A percentile compares a stretch with the other conserved stretches of the same genome.
Evolutionary conservation across 257 asterid species (phyloP).

Genomic region (Verbena officinalis): DNA sequence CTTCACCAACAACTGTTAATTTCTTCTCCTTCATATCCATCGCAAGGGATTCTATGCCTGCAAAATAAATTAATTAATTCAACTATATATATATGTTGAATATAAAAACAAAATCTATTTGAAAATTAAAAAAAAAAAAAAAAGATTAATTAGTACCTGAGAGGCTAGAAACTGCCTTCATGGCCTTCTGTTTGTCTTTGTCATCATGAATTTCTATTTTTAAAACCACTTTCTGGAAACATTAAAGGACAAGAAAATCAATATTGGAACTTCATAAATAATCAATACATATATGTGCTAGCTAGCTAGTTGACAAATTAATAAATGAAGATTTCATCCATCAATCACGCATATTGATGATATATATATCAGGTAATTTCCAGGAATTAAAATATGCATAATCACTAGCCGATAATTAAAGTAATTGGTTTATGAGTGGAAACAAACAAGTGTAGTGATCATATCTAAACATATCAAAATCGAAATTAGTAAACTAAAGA

Average conservation of each 20-base stretch:
- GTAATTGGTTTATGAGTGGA: neutral
- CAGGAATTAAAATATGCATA: neutral
- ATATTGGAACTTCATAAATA: neutral
- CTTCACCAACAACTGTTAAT: constrained; percentile 52
- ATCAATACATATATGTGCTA: too few relatives aligned
- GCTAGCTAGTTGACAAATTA: too few relatives aligned
- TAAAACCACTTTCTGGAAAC: constrained; percentile 61
- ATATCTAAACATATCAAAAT: neutral
- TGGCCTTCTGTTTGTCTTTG: constrained; percentile 61
- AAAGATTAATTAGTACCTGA: constrained; percentile 35
- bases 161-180: constrained; percentile 65
- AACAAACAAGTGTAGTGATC: neutral
- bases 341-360: too few relatives aligned
- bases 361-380: constrained; percentile 21
- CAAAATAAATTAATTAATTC: neutral
- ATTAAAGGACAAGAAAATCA: neutral
- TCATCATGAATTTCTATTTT: constrained; percentile 44
- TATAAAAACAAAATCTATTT: neutral
- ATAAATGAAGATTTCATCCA: too few relatives aligned
- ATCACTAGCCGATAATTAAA: neutral
- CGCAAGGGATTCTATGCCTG: constrained; percentile 54
- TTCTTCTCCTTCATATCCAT: constrained; percentile 58
- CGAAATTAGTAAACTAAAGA: neutral
- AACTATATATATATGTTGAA: too few relatives aligned
- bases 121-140: neutral